Base-by-base conservation (phyloP, 2,329 filamentous ascomycete genomes). In the Fusarium paranaense region DNA sequence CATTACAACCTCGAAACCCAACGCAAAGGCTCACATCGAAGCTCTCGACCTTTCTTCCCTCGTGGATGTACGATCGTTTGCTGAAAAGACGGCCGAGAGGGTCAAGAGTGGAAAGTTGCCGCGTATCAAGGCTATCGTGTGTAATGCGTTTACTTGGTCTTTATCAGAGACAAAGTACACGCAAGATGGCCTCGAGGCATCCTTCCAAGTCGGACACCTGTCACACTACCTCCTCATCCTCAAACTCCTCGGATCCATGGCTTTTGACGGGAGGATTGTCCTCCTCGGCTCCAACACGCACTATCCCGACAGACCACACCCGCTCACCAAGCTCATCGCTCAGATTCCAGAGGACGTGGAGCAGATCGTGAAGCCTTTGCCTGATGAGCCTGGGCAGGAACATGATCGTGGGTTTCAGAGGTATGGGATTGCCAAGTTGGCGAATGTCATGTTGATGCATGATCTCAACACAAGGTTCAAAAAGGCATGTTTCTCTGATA, bases 381-480 rank as follows among this genome's bases (percentile, higher is more conserved):
- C 47, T 0, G 74, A 78, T 10, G 18, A 27, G 1, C 33, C 52
- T 5, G 76, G 76, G 0, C 47, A 69, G 3, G 73, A 73, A 9
- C 60, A 78, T 14, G 69, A 75, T 11, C 64, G 67, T 11, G 77
- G 77, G 2, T 79, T 79, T 4, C 73, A 78, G 37, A 58, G 75
- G 4, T 79, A 79, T 10, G 75, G 66, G 5, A 73, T 67, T 1
- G 54, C 76, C 0, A 79, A 79, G 20, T 35, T 79, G 6, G 70
- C 70, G 0, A 78, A 78, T 59, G 66, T 78, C 20, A 71, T 78
- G 67, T 76, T 78, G n/a, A 78, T 78, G 77, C 65, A 76, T 2
- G 75, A 79, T 2, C 66, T 78, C 2, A 76, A 74, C 38, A 20
- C n/a, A 10, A 71, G 54, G 11, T 42, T 79, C 0, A 56, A 62